phyloP scores from a whole-genome alignment of 1,284 basidiomycete genomes.

The Boletus subluridellus region DNA sequence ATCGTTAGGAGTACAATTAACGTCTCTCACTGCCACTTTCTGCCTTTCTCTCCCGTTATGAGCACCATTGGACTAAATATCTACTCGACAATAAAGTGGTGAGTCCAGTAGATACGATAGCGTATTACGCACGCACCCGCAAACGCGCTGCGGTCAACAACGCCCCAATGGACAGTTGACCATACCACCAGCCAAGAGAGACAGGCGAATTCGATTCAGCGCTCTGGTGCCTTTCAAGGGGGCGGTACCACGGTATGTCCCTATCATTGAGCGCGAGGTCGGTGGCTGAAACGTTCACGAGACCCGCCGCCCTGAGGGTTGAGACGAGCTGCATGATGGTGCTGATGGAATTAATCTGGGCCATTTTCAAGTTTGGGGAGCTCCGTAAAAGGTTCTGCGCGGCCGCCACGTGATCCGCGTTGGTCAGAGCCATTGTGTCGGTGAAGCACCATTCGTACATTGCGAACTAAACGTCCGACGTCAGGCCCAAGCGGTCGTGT shows the following conservation, averaged over 20 bases:
- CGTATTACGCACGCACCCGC: neutral
- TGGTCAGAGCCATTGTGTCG: conserved; percentile 4
- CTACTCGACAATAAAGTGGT: neutral
- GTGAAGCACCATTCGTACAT: conserved; percentile 16
- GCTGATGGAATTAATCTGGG: neutral
- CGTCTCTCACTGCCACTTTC: neutral
- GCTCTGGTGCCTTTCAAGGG: conserved; percentile 3
- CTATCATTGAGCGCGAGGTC: conserved; percentile 9
- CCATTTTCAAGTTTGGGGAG: conserved; percentile 3
- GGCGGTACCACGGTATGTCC: conserved; percentile 11
- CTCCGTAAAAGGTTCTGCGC: conserved; percentile 2
- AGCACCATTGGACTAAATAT: neutral
- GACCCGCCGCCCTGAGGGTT: neutral
- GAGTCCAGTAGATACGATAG: neutral
- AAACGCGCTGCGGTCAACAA: conserved; percentile 12
- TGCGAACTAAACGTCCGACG: conserved; percentile 6
- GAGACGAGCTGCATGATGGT: conserved; percentile 1
- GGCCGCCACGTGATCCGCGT: conserved; percentile 3
- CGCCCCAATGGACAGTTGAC: conserved; percentile 9
- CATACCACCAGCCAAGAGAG: conserved; percentile 14
- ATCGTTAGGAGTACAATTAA: neutral
- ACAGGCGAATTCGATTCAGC: neutral
- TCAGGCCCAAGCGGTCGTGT: neutral
- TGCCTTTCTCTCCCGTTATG: neutral
- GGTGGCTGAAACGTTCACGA: conserved; percentile 1